Evolutionary conservation across 2,329 filamentous ascomycete species (phyloP), one percentile per base, ranked within the genome.

Genomic region (Aspergillus viridinutans): DNA sequence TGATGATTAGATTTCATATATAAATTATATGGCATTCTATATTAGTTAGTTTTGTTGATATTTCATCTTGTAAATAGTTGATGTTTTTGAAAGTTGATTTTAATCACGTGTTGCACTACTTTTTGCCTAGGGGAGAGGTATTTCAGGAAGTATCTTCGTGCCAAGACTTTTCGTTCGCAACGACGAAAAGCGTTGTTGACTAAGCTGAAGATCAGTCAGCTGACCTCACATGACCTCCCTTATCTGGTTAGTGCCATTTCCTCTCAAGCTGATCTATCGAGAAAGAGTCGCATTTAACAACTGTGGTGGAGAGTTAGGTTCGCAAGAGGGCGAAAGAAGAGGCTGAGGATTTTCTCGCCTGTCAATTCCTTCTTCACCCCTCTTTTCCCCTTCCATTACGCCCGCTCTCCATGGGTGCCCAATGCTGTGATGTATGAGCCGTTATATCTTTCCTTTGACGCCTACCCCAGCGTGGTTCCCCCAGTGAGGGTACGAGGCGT

Each of bases 401-500:
- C 53, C 67, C 65, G n/a, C 61, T 61, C 63, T 69, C 67, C 60
- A 71, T 72, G 70, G 70, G 65, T 66, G 43, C 53, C 65, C 62
- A 67, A 72, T 69, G 70, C 66, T 72, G 75, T 76, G 69, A 78
- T 74, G 72, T 74, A 76, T 70, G 76, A 78, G 69, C 72, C 76
- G 61, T 67, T 78, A 55, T 73, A 75, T 65, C 71, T 77, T 64
- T 72, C 76, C 52, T 73, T 76, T 64, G 72, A 78, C 70, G 72
- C 73, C 69, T 79, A 79, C 66, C 76, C 75, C 53, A 70, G 73
- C 60, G 72, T 77, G 59, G 72, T 77, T 52, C 77, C 77, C 51
- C 73, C 71, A 65, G 75, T 79, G 59, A 74, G 75, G 71, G 76
- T 78, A 54, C 73, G 75, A 74, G 77, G 76, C 64, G 74, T 76